These are phyloP conservation scores for Aspergillus nanangensis DNA, from an alignment of 495 filamentous ascomycete genomes.

Conservation along the genomic window DNA sequence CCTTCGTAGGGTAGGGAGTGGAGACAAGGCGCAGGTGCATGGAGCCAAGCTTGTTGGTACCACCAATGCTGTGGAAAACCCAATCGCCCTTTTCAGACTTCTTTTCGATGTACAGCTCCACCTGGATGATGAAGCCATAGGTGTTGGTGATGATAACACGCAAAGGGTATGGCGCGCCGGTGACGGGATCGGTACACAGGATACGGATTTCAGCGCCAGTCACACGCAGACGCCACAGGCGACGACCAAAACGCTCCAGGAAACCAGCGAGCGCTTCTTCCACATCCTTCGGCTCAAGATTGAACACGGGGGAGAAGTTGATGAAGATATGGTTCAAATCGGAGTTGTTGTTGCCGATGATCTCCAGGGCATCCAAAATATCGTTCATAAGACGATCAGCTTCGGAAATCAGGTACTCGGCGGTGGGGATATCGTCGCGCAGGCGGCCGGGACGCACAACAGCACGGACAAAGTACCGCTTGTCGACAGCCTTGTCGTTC, in stretches of 20 bases:
- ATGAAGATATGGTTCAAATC: conserved; percentile 99
- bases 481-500: conserved; percentile 67
- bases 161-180: conserved; percentile 83
- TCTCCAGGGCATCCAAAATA: conserved; percentile 94
- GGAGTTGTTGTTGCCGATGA: conserved; percentile 98
- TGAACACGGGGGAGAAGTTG: conserved; percentile 96
- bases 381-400: conserved; percentile 95
- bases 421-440: conserved; percentile 93
- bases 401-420: conserved; percentile 96
- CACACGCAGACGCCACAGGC: conserved; percentile 93
- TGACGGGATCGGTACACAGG: conserved; percentile 84
- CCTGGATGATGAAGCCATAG: conserved; percentile 96
- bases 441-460: conserved; percentile 89
- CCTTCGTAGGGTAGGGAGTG: conserved; percentile 95
- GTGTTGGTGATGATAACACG: conserved; percentile 98
- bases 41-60: conserved; percentile 87
- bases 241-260: conserved; percentile 91
- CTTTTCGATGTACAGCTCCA: conserved; percentile 95
- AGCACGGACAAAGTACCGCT: conserved; percentile 96
- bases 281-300: conserved; percentile 82
- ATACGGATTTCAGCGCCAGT: conserved; percentile 98
- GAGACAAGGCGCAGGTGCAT: conserved; percentile 91
- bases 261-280: conserved; percentile 93
- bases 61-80: conserved; percentile 97
- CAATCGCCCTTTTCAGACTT: conserved; percentile 96